Conservation (phyloP, 164 flowering plant species). For the Tetrastigma voinierianum region DNA sequence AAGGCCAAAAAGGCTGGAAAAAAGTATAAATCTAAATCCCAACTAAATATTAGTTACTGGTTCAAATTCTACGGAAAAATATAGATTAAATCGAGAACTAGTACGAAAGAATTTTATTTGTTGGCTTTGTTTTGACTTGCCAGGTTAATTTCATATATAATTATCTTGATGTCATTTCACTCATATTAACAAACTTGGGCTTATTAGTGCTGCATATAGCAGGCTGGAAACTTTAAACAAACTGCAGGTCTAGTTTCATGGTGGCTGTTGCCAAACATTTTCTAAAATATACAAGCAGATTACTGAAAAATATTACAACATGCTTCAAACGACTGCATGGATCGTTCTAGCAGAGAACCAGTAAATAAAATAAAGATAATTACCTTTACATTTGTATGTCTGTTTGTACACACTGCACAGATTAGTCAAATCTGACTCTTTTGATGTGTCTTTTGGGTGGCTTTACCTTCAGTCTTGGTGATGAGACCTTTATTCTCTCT, state of each 20-base stretch:
- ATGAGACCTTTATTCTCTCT: slow-evolving; percentile 52
- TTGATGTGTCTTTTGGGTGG: too few species aligned
- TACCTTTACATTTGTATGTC: too few species aligned
- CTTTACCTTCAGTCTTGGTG: slow-evolving; percentile 80
- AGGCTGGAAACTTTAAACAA: not conserved
- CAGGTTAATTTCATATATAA: too few species aligned
- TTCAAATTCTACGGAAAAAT: slow-evolving; percentile 72
- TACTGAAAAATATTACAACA: slow-evolving; percentile 64
- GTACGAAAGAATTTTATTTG: slow-evolving; percentile 56
- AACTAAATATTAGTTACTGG: slow-evolving; percentile 44
- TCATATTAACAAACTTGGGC: too few species aligned
- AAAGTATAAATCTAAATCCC: slow-evolving; percentile 59
- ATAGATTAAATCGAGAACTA: slow-evolving; percentile 53
- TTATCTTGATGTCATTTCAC: too few species aligned
- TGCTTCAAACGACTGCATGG: slow-evolving; percentile 86
- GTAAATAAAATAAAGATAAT: too few species aligned
- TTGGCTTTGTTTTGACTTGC: slow-evolving; percentile 83
- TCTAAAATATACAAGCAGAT: slow-evolving; percentile 49
- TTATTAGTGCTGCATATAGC: too few species aligned
- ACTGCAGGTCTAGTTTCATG: slow-evolving; percentile 63
- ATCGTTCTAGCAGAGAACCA: too few species aligned
- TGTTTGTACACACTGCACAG: too few species aligned
- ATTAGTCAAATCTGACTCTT: too few species aligned
- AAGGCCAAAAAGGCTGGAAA: slow-evolving; percentile 33
- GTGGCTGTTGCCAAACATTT: slow-evolving; percentile 51